These are phyloP conservation scores for Yamadazyma sp. DNA, from an alignment of 1,139 yeast species.

Conservation along the genomic window DNA sequence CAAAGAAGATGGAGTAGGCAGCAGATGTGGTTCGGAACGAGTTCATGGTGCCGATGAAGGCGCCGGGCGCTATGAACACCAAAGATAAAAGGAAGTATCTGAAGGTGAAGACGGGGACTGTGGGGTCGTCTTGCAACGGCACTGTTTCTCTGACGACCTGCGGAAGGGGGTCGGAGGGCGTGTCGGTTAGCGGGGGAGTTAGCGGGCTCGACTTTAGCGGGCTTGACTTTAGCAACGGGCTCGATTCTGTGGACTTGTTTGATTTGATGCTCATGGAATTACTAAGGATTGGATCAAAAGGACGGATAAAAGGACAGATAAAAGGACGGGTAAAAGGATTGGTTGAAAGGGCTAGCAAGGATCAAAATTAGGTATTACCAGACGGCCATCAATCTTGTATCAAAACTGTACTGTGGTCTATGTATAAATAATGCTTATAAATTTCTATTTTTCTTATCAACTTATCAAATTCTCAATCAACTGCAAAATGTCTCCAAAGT, in stretches of 20 bases:
- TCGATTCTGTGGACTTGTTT: no score
- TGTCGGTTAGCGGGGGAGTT: background rate
- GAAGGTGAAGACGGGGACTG: slow-evolving; percentile 39
- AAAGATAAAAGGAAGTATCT: slow-evolving; percentile 38
- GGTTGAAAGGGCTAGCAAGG: no score
- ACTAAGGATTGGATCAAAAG: no score
- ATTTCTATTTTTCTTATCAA: no score
- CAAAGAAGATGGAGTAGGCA: slow-evolving; percentile 46
- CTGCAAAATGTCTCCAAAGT: background rate
- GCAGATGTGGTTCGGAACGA: slow-evolving; percentile 49
- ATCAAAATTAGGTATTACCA: no score
- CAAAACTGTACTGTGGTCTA: no score
- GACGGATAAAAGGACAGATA: no score
- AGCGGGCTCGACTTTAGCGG: background rate
- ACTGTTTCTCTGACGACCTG: slow-evolving; percentile 32
- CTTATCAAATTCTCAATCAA: slow-evolving; percentile 2
- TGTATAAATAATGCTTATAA: no score
- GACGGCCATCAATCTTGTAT: no score
- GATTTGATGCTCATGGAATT: no score
- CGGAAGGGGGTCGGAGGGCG: slow-evolving; percentile 20
- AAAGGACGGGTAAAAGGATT: no score
- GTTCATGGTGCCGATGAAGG: slow-evolving; percentile 48
- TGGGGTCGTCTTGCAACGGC: slow-evolving; percentile 36
- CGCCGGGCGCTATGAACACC: slow-evolving; percentile 46
- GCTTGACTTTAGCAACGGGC: no score